Conservation (phyloP, 2,329 filamentous ascomycete species). For the Penicillium corylophilum region DNA sequence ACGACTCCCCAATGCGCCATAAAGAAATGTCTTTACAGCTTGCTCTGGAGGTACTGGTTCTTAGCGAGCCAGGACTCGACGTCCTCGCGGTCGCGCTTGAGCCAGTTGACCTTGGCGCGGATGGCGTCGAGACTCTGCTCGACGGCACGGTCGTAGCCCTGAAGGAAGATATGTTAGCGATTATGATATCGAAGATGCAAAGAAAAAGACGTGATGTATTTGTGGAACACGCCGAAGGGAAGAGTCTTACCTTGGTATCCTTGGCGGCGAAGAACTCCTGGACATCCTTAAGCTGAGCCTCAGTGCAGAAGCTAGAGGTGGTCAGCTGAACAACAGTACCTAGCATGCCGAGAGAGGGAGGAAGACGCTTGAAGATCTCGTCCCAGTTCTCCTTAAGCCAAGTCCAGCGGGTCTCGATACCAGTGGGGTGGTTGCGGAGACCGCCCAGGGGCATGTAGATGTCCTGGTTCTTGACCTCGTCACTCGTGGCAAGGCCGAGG, state of each 20-base stretch:
- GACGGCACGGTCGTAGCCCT: slow-evolving; percentile 78
- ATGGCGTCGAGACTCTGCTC: slow-evolving; percentile 88
- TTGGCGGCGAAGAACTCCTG: slow-evolving; percentile 77
- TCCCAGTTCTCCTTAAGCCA: slow-evolving; percentile 92
- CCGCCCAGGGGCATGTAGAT: slow-evolving; percentile 84
- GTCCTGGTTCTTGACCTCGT: slow-evolving; percentile 90
- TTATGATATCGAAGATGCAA: neutral
- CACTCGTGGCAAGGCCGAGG: slow-evolving; percentile 69
- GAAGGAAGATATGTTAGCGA: slow-evolving; percentile 13
- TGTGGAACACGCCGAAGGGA: neutral
- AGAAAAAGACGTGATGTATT: neutral
- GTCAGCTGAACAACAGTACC: slow-evolving; percentile 80
- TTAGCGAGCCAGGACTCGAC: slow-evolving; percentile 70
- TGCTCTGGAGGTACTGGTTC: slow-evolving; percentile 57
- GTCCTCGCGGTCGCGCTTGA: slow-evolving; percentile 72
- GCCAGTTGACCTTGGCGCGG: slow-evolving; percentile 78
- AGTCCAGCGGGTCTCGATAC: slow-evolving; percentile 74
- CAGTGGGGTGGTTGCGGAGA: slow-evolving; percentile 72
- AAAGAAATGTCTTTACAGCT: slow-evolving; percentile 26
- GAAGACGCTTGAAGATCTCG: slow-evolving; percentile 74
- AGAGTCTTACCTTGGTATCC: slow-evolving; percentile 65
- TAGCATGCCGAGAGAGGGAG: slow-evolving; percentile 82
- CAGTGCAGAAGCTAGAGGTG: slow-evolving; percentile 74
- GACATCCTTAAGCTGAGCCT: slow-evolving; percentile 72
- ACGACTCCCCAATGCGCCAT: neutral